phyloP scores from a whole-genome alignment of 148 eudicot genomes.

The Vaccinium macrocarpon region DNA sequence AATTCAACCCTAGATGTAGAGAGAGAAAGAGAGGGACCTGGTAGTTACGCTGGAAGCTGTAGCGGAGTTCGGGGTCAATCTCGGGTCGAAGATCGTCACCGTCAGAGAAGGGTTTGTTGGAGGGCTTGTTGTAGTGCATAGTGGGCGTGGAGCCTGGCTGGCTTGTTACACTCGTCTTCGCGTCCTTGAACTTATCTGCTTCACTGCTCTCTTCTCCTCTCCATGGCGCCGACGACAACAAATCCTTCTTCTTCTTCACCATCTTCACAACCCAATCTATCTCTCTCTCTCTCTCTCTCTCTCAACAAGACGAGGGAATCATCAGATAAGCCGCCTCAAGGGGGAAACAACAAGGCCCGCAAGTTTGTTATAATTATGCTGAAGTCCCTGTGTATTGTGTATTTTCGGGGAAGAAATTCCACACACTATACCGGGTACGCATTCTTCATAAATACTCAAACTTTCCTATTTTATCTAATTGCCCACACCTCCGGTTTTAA shows the following conservation, averaged over 20 bases:
- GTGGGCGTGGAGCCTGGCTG: conserved; percentile 63
- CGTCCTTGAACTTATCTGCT: conserved; percentile 63
- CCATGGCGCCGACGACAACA: conserved; percentile 91
- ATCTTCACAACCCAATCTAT: not conserved
- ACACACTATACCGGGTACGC: not conserved
- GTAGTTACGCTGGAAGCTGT: conserved; percentile 77
- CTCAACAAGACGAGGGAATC: not conserved
- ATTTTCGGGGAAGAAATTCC: not conserved
- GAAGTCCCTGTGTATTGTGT: not conserved
- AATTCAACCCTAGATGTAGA: not conserved
- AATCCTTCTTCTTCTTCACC: conserved; percentile 58
- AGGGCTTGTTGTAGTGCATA: conserved; percentile 47
- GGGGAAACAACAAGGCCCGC: not conserved
- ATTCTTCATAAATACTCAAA: too few relatives aligned
- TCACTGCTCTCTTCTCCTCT: conserved; percentile 44
- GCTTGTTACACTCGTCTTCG: conserved; percentile 57
- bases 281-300: not conserved
- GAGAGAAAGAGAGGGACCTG: conserved; percentile 40
- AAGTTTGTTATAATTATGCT: not conserved
- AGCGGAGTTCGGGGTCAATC: conserved; percentile 81
- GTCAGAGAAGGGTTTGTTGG: conserved; percentile 22
- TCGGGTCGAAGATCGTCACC: conserved; percentile 42
- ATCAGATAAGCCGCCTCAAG: not conserved
- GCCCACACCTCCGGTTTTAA: too few relatives aligned
- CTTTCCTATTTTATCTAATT: not conserved